Evolutionary conservation across 495 filamentous ascomycete genomes (phyloP).

Genomic region (Penicillium lividum): DNA sequence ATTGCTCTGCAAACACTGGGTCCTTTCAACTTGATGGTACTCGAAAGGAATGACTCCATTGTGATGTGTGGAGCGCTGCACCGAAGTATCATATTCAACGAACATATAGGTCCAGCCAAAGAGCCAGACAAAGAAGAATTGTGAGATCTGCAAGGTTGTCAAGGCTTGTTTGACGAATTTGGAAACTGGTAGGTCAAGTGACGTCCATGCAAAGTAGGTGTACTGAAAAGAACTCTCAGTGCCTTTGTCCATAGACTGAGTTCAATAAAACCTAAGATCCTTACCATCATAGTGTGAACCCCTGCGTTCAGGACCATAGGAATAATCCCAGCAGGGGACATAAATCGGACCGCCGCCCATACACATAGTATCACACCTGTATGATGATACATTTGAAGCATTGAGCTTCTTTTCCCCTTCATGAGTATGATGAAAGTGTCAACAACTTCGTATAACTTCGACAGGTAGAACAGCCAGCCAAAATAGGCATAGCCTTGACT

Average conservation of each 20-base stretch:
- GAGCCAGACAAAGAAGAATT: background rate
- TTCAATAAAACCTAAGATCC: background rate
- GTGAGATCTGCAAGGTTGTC: background rate
- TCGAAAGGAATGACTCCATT: no score
- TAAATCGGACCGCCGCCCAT: constrained; percentile 15
- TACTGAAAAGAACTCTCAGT: background rate
- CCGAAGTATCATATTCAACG: background rate
- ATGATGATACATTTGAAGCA: constrained; percentile 86
- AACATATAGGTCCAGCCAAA: background rate
- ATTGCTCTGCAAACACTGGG: background rate
- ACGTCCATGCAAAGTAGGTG: background rate
- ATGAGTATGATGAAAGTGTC: constrained; percentile 83
- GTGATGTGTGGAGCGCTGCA: background rate
- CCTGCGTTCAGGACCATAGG: constrained; percentile 76
- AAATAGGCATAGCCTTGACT: constrained; percentile 14
- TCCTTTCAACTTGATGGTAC: background rate
- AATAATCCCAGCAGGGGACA: constrained; percentile 56
- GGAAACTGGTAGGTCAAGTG: background rate
- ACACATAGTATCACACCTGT: constrained; percentile 79
- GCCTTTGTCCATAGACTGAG: no score
- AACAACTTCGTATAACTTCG: constrained; percentile 89
- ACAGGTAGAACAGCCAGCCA: constrained; percentile 87
- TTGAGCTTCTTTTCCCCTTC: constrained; percentile 79
- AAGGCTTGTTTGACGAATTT: background rate
- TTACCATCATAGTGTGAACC: constrained; percentile 82